phyloP scores from a whole-genome alignment of 2,329 filamentous ascomycete species.

The Penicillium sp. region DNA sequence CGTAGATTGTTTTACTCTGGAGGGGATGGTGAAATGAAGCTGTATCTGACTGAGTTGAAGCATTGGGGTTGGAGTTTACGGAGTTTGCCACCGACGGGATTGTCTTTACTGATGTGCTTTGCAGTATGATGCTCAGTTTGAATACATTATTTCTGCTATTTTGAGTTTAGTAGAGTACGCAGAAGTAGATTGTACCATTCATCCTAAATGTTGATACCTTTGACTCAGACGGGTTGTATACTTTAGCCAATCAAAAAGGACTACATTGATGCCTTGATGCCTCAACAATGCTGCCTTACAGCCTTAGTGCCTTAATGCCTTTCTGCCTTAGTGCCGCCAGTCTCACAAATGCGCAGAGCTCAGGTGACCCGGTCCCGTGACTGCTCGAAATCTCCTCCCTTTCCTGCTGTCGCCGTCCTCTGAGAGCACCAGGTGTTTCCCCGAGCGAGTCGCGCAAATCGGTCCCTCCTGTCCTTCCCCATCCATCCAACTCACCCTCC shows the following conservation, averaged over 20 bases:
- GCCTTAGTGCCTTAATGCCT: not conserved
- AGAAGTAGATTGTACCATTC: no score
- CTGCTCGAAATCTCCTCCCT: slow-evolving; percentile 38
- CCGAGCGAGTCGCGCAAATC: slow-evolving; percentile 43
- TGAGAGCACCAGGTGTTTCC: slow-evolving; percentile 44
- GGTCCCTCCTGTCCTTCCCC: slow-evolving; percentile 44
- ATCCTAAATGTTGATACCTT: no score
- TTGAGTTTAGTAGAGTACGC: no score
- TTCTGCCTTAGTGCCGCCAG: not conserved
- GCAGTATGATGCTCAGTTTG: no score
- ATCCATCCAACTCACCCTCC: slow-evolving; percentile 38
- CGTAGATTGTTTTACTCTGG: slow-evolving; percentile 12
- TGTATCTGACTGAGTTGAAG: slow-evolving; percentile 7
- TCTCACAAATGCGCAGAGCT: not conserved
- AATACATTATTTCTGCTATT: not conserved
- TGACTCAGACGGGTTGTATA: no score
- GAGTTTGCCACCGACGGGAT: slow-evolving; percentile 3
- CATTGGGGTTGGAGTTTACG: slow-evolving; percentile 17
- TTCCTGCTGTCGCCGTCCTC: slow-evolving; percentile 36
- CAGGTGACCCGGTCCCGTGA: slow-evolving; percentile 20
- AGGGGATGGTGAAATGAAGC: not conserved
- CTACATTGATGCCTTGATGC: no score
- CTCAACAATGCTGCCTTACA: not conserved
- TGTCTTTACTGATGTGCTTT: not conserved
- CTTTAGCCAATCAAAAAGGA: no score